These are phyloP conservation scores for Talaromyces trachyspermus DNA, from an alignment of 495 filamentous ascomycete genomes.

Conservation along the genomic window DNA sequence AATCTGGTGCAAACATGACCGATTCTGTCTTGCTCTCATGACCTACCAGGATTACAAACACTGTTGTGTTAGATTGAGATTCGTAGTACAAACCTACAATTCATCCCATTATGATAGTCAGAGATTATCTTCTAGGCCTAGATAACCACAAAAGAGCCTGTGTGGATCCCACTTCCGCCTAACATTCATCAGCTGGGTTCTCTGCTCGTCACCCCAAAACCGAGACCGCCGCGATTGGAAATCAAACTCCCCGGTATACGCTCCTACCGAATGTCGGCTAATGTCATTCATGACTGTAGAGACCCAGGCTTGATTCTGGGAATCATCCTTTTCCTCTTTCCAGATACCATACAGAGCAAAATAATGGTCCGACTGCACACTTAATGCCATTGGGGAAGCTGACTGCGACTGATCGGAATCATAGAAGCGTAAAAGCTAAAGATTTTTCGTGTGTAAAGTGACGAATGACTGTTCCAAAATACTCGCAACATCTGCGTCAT, in stretches of 20 bases:
- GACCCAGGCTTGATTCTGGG: slow-evolving; percentile 32
- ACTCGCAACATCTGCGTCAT: slow-evolving; percentile 31
- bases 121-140: slow-evolving; percentile 27
- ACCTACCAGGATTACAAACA: too few species aligned
- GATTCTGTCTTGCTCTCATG: too few species aligned
- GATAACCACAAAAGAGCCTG: slow-evolving; percentile 34
- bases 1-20: too few species aligned
- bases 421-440: slow-evolving; percentile 43
- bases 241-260: slow-evolving; percentile 47
- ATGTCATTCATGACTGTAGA: slow-evolving; percentile 28
- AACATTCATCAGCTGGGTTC: slow-evolving; percentile 24
- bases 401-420: slow-evolving; percentile 32
- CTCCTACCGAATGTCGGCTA: slow-evolving; percentile 29
- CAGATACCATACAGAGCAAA: slow-evolving; percentile 46
- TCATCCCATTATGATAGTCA: too few species aligned
- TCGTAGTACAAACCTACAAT: too few species aligned
- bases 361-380: slow-evolving; percentile 47
- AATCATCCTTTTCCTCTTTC: slow-evolving; percentile 38
- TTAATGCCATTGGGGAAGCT: slow-evolving; percentile 43
- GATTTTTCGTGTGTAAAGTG: slow-evolving; percentile 31
- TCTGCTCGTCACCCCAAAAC: slow-evolving; percentile 37
- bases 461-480: slow-evolving; percentile 39
- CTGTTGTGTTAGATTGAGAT: too few species aligned
- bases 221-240: slow-evolving; percentile 35
- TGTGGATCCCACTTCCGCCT: slow-evolving; percentile 38